Base-by-base conservation (phyloP, 306 rosid species). In the Delonix regia region DNA sequence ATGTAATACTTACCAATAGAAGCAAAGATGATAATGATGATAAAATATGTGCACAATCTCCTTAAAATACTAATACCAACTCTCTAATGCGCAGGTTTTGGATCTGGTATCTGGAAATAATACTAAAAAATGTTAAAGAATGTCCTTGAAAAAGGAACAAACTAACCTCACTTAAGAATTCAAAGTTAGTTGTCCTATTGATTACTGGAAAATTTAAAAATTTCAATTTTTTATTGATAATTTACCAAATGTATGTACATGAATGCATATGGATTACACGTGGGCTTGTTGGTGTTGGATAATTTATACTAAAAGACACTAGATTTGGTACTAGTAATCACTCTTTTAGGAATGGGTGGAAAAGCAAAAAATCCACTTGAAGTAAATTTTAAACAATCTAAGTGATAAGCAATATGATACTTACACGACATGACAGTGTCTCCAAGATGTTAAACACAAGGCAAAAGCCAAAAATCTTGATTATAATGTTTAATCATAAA, bases 171-270 rank as follows among this genome's bases (percentile, higher is more conserved):
- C 33, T 30, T 30, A 30, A 30, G 33, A 30, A 57, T 81, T 83
- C 86, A 80, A 80, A 3, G 87, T 89, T 84, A 42, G 88, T 75
- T 80, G 69, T 71, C 51, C 53, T 36, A 51, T 72, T 70, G 61
- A 76, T 68, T 66, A 52, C 63, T 72, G 66, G 61, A 65, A 19
- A 82, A 42, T 69, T 8, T 41, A 71, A 57, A 25, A 42, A 2
- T 57, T 24, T 9, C 36, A 25, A 57, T 2, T 11, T 25, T 25
- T 24, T 42, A 2, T 45, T 14, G 39, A 12, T 6, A 28, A 49
- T 83, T 81, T 74, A 71, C 79, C 83, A 60, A 67, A 63, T 69
- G 9, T 71, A n/a, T 56, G 21, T 38, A 65, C 59, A n/a, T 24
- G 19, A 60, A 49, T 65, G 19, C 34, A 72, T 71, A 68, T 71